Evolutionary conservation across 176 grass and related monocot species (phyloP).

Genomic region (Carex pumila): DNA sequence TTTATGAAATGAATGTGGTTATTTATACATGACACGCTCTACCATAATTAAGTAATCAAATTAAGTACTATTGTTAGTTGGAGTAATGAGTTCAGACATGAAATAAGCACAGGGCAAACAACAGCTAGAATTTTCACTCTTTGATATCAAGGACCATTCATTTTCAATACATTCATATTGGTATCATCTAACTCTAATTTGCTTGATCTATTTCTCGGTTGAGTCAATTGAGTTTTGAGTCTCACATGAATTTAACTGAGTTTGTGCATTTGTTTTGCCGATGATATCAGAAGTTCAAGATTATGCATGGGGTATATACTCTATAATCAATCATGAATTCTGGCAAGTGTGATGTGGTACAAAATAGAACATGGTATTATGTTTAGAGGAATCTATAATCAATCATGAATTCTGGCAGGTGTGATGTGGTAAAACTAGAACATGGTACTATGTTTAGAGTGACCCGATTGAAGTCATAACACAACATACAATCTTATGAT

Average conservation of each 20-base stretch:
- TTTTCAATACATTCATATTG: background rate
- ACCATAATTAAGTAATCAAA: background rate
- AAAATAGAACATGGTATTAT: background rate
- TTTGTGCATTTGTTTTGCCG: too few relatives aligned
- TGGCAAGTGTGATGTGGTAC: too few relatives aligned
- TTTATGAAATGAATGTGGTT: background rate
- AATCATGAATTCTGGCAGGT: too few relatives aligned
- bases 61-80: too few relatives aligned
- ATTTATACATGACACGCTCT: background rate
- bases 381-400: background rate
- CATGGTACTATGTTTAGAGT: background rate
- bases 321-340: too few relatives aligned
- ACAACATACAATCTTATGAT: background rate
- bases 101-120: background rate
- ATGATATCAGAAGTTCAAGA: too few relatives aligned
- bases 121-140: background rate
- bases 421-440: too few relatives aligned
- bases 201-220: too few relatives aligned
- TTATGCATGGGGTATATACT: too few relatives aligned
- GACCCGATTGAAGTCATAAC: background rate
- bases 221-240: too few relatives aligned
- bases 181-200: background rate
- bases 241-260: too few relatives aligned
- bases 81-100: background rate
- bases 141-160: background rate